Base-by-base conservation (phyloP, 129 eudicot genomes). In the Escallonia rubra region DNA sequence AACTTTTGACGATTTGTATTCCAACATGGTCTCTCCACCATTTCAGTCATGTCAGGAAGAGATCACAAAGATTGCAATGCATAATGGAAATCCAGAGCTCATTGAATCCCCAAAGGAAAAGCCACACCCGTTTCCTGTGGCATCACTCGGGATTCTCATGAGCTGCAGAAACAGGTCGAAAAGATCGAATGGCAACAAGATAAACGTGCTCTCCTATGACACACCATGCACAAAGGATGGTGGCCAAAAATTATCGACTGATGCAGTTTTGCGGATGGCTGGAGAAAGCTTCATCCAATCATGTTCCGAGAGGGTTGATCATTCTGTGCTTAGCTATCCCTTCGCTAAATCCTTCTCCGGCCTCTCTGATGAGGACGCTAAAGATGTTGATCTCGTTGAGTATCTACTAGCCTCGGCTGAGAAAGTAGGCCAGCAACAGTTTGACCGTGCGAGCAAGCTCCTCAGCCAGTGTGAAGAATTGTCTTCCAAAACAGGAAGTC, bases 361-460 rank as follows among this genome's bases (percentile, higher is more conserved):
- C 15, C 50, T 55, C 12, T 55, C 63, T 53, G 3, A 49, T 42
- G 72, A 67, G 72, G 52, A 34, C 23, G 13, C 58, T 68, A 47
- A 43, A 67, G 72, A 67, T 55, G 54, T 67, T n/a, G 59, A 59
- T 4, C 41, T 40, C 11, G 10, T 38, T 3, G 43, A 59, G 41
- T 54, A 7, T 34, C 63, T 59, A 16, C 43, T 59, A 59, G 63
- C 63, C 8, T 59, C 63, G 43, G 63, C 63, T 0, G 81, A 80
- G 57, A 80, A 80, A 72, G 75, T 80, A 49, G n/a, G 56, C 10
- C 72, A 71, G 14, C 74, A 72, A 68, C 78, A 80, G 46, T 80
- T 65, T 46, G 78, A 75, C 38, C 46, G 72, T 4, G 81, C 95
- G 2, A 73, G 62, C 40, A 83, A 71, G 79, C 81, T 83, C 59